Evolutionary conservation across 148 eudicot genomes (phyloP), one percentile per base, ranked within the genome.

Genomic region (Talinum fruticosum): DNA sequence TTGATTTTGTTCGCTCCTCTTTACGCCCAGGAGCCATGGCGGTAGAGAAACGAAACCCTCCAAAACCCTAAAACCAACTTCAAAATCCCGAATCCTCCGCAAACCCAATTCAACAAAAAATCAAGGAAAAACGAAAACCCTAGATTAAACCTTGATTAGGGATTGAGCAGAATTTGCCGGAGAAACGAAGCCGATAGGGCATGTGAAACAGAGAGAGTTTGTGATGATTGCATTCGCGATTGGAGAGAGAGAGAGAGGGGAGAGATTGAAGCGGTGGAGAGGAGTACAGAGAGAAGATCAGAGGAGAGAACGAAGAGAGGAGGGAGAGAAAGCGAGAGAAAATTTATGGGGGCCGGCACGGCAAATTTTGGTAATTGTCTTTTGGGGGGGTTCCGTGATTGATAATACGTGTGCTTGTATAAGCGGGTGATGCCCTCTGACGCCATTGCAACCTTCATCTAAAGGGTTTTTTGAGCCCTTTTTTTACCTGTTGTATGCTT

Each of bases 1-100:
- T 84, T 90, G 24, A 74, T 72, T 69, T 90, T 89, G 69, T 87
- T 92, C 68, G 88, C 90, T 79, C 97, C 97, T 37, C 89, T 91
- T 61, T 90, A 16, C 97, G 92, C 84, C 87, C 84, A 8, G 98
- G 97, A 84, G 97, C 95, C 98, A 94, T 94, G 72, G 76, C 84
- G 82, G 57, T 72, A 68, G 37, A 5, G 32, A 33, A 18, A 8
- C 34, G 19, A 37, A 66, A n/a, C 57, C 73, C 74, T 14, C 66
- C 30, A 78, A 78, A 78, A 79, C 77, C 82, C 82, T 79, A 79
- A 19, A 57, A n/a, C 1, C 23, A 32, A 69, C 71, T 45, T 23
- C 49, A 29, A 37, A 44, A 6, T 72, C 16, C 36, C 18, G 29
- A 75, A 62, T 36, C 61, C 32, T 36, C 44, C 34, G 23, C 72